phyloP scores from a whole-genome alignment of 352 stramenopile species.

The Globisporangium carolinianum region DNA sequence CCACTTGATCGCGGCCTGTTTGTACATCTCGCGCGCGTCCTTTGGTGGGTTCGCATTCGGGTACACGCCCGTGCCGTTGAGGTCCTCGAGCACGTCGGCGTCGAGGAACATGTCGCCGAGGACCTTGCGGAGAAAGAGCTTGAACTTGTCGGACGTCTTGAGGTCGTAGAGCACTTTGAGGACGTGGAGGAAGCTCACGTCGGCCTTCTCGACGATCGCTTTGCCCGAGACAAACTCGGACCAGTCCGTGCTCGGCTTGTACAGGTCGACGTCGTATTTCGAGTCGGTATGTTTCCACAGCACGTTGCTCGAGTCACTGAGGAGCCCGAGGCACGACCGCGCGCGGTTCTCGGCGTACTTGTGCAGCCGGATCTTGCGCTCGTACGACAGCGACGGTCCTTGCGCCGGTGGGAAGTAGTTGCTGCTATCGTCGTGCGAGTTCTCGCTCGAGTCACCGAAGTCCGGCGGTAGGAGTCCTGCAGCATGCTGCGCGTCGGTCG shows the following conservation, averaged over 20 bases:
- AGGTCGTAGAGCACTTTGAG: constrained; percentile 83
- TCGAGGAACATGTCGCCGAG: constrained; percentile 78
- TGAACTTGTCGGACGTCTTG: constrained; percentile 81
- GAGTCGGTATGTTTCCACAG: constrained; percentile 78
- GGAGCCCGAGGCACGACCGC: constrained; percentile 64
- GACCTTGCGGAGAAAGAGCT: constrained; percentile 77
- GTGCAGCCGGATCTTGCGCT: constrained; percentile 77
- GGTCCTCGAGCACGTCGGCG: constrained; percentile 76
- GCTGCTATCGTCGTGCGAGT: constrained; percentile 48
- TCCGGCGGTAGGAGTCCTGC: constrained; percentile 13
- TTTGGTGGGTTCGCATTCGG: constrained; percentile 58
- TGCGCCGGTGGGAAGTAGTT: constrained; percentile 38
- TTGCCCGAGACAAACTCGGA: constrained; percentile 83
- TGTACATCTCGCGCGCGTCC: constrained; percentile 75
- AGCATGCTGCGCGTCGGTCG: not conserved
- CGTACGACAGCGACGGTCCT: constrained; percentile 75
- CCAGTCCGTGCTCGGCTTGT: constrained; percentile 83
- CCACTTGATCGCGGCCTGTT: constrained; percentile 86
- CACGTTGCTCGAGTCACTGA: constrained; percentile 66
- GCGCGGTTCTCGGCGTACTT: constrained; percentile 84
- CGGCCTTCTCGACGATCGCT: constrained; percentile 60
- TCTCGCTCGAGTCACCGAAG: constrained; percentile 64
- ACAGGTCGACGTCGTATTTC: constrained; percentile 76
- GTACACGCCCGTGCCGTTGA: constrained; percentile 77
- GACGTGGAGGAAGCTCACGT: constrained; percentile 73